Percentiles rank a stretch among this genome's conserved stretches.
Conservation (phyloP, 805 yeast genomes). For the Kluyveromyces siamensis region DNA sequence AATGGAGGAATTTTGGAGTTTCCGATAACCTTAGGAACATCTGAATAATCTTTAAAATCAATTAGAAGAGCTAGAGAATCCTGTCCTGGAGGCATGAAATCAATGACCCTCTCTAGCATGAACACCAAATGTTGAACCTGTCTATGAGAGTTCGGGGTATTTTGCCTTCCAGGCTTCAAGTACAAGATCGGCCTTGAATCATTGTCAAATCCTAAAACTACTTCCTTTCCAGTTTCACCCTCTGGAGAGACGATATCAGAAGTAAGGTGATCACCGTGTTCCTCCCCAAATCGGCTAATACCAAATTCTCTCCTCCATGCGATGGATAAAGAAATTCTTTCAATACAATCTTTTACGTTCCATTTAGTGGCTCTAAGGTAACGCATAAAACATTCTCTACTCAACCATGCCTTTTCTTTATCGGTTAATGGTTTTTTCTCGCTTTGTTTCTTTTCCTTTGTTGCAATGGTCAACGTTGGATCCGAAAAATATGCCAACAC, state of each 20-base stretch:
- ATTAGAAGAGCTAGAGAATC: constrained; percentile 86
- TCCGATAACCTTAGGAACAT: constrained; percentile 45
- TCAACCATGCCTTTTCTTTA: constrained; percentile 83
- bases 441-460: constrained; percentile 36
- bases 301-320: constrained; percentile 96
- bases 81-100: constrained; percentile 94
- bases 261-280: constrained; percentile 39
- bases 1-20: constrained; percentile 77
- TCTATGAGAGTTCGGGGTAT: constrained; percentile 78
- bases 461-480: constrained; percentile 42
- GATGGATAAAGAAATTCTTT: constrained; percentile 65
- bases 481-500: constrained; percentile 56
- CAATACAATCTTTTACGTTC: constrained; percentile 61
- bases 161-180: constrained; percentile 90
- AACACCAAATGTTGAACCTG: constrained; percentile 95
- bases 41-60: constrained; percentile 74
- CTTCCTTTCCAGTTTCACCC: constrained; percentile 87
- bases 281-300: constrained; percentile 39
- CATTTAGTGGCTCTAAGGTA: constrained; percentile 93
- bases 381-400: constrained; percentile 83
- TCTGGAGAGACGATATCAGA: constrained; percentile 51
- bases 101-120: constrained; percentile 86
- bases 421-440: constrained; percentile 26
- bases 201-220: constrained; percentile 83
- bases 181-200: constrained; percentile 88